Evolutionary conservation across 345 rosid species (phyloP), one percentile per base, ranked within the genome.

Genomic region (Populus simonii): DNA sequence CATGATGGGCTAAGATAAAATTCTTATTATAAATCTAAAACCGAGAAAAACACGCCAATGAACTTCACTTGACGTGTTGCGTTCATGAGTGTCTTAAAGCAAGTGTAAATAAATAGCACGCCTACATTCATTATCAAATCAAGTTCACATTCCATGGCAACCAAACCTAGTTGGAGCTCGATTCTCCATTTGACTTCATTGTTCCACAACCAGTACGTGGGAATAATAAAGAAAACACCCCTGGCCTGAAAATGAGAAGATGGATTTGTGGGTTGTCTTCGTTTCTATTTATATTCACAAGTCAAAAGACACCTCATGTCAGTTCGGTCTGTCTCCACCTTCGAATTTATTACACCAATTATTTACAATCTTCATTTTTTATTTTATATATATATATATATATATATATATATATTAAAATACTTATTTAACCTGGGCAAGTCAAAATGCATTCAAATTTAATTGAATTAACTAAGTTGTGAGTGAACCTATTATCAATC

Each of bases 131-230:
- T 7, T 7, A 11, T 38, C 27, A 62, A 31, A 18, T 29, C 22
- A 31, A 25, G 45, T 38, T 79, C 80, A 41, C 36, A 69, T 49
- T 76, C 80, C 66, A 35, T 35, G 31, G 20, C 6, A 29, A 78
- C 55, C n/a, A 9, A 47, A 36, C 45, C 47, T 49, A 12, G 20
- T 55, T 55, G 78, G 74, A 36, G 76, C 71, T 72, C 45, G 66
- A 73, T 68, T 81, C 29, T n/a, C 8, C 18, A 36, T 49, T 77
- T 74, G 81, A 74, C 70, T 76, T 41, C 6, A 39, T 2, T 27
- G 47, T 11, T 22, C 20, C 18, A 2, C 27, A 22, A 8, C 16
- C 33, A 3, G 13, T 25, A 25, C 25, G 0, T 17, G 1, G 16
- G 25, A 55, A 76, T 27, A 8, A 57, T 8, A 57, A 57, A 33